Base-by-base conservation (phyloP, 164 flowering plant species). In the Aristolochia fimbriata region DNA sequence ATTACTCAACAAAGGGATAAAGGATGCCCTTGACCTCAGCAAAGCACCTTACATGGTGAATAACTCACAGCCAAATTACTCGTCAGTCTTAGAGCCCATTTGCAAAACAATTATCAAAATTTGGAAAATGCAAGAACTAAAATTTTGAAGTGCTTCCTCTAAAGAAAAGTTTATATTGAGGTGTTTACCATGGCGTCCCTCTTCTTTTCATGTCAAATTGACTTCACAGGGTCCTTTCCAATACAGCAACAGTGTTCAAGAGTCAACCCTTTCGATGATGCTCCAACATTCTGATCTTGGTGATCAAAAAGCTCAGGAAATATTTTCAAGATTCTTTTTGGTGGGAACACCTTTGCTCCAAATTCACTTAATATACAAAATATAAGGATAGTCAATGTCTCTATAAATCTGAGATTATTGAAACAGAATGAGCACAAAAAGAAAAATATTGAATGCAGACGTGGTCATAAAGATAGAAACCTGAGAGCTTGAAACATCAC, bases 191-290 rank as follows among this genome's bases (percentile, higher is more conserved):
- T 94, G 22, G 97, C 84, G 78, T 94, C 99, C 55, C 99, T 66
- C 99, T 91, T 94, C 61, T 94, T 94, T 77, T 94, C 99, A 75
- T 91, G 82, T 68, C 91, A 75, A 47, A 91, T 91, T 25, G 96
- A 82, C 62, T 91, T 94, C 17, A 94, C 96, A 31, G 95, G 82
- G 31, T 94, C 99, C 71, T 94, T 94, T 23, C 99, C 97, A 68
- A 91, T 91, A 97, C 99, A 94, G 48, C 99, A 97, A 63, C 96
- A 94, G 66, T 91, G 89, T 78, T 94, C 99, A 53, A 94, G 84
- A 14, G 99, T 94, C 76, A 94, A 68, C 24, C 99, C 99, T 74
- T 94, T 94, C 7, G 99, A 82, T n/a, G 82, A 94, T 52, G 97
- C 95, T 71, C 97, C 93, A 45, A 94, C 99, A 83, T 91, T 86